Evolutionary conservation across 2,329 filamentous ascomycete genomes (phyloP), one percentile per base, ranked within the genome.

Genomic region (Sporothrix humicola): DNA sequence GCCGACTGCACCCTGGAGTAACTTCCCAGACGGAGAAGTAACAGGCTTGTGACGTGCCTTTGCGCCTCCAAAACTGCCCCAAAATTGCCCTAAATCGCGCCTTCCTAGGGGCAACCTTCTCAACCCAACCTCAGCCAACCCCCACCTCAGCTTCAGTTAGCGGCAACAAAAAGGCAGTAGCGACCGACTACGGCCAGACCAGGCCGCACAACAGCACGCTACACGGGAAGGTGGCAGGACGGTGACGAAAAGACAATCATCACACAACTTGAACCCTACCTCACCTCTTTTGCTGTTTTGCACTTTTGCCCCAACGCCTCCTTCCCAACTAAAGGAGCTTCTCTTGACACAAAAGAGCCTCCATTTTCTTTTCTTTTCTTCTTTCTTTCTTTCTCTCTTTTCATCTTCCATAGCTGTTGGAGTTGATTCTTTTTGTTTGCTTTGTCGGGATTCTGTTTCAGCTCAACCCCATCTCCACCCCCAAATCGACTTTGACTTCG

Each of bases 231-330:
- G 61, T 48, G 59, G 61, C 61, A 65, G 61, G 42, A 48, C 13
- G 44, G 59, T 48, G 61, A 66, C 61, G 37, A 66, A 66, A n/a
- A 66, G 26, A 42, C 15, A 44, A 48, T 66, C 42, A 20, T 66
- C 61, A 44, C 61, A 44, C 59, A 46, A 42, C 31, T 37, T 5
- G 5, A 37, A 37, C 31, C 31, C 31, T 37, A 37, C 31, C 31
- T 37, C 31, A 37, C 31, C 31, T 37, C 31, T 37, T 2, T 5
- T 37, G 31, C 31, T 37, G 2, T 37, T 37, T 37, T 37, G 31
- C 31, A 37, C 31, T 37, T 37, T 37, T 37, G 26, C 58, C 31
- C 61, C 61, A 66, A 66, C 61, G 42, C 61, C 61, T 46, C 61
- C 58, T 5, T 37, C 50, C 61, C 42, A 17, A 8, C 61, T 17